A percentile compares a stretch with the other conserved stretches of the same genome.
Evolutionary conservation across 2,329 filamentous ascomycete species (phyloP).

Genomic region (Emergomyces pasteurianus): DNA sequence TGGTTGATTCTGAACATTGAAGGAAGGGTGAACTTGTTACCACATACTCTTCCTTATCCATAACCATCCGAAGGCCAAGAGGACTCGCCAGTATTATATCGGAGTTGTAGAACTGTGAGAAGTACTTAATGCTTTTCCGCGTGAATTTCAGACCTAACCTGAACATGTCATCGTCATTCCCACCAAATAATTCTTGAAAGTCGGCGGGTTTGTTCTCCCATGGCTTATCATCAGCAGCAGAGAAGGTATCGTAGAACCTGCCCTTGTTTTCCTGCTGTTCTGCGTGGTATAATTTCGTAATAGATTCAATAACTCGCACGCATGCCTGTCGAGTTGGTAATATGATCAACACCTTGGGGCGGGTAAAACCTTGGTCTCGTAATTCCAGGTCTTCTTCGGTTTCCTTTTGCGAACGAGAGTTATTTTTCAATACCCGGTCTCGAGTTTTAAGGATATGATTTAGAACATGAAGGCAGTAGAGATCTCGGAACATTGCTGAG

Average conservation of each 20-base stretch:
- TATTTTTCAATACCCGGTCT: conserved; percentile 87
- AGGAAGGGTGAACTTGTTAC: conserved; percentile 23
- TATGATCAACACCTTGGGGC: conserved; percentile 84
- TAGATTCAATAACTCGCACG: conserved; percentile 62
- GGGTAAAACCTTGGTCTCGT: conserved; percentile 87
- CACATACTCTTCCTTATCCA: conserved; percentile 61
- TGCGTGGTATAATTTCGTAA: conserved; percentile 62
- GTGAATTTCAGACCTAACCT: conserved; percentile 94
- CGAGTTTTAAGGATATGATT: conserved; percentile 93
- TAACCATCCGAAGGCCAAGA: conserved; percentile 77
- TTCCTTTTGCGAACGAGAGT: conserved; percentile 60
- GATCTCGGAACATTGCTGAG: conserved; percentile 53
- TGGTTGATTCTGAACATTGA: conserved; percentile 21
- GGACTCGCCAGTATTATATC: conserved; percentile 91
- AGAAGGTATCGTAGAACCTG: conserved; percentile 76
- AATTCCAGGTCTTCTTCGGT: conserved; percentile 58
- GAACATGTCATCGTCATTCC: conserved; percentile 97
- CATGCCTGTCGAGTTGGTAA: conserved; percentile 82
- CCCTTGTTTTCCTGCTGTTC: conserved; percentile 94
- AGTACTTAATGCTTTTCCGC: conserved; percentile 88
- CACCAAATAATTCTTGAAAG: conserved; percentile 78
- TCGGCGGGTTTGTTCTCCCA: conserved; percentile 68
- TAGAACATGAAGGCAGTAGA: conserved; percentile 70
- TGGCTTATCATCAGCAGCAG: conserved; percentile 55
- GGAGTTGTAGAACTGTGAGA: conserved; percentile 89